A percentile compares a stretch with the other conserved stretches of the same genome.
These are phyloP conservation scores for Boletus insuetus DNA, from an alignment of 768 basidiomycete species.

Conservation along the genomic window DNA sequence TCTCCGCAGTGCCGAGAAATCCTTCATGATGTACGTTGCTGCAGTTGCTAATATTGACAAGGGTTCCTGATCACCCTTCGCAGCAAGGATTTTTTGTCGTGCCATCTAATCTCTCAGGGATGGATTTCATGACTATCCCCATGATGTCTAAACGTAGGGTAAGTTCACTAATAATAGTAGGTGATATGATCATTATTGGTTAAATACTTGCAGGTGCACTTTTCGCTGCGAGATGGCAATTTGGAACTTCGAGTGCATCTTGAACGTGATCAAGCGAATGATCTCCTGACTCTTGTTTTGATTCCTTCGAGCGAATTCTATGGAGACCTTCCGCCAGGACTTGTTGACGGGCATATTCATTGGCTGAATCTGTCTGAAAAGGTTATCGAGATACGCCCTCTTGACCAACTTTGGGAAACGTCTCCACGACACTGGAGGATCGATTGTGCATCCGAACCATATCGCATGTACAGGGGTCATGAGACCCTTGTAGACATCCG, in stretches of 20 bases:
- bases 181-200: not conserved
- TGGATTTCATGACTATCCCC: not conserved
- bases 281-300: constrained; percentile 7
- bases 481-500: constrained; percentile 18
- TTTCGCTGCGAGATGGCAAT: constrained; percentile 1
- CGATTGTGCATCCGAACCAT: not conserved
- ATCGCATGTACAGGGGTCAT: not conserved
- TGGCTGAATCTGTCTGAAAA: constrained; percentile 20
- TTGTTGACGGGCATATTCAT: constrained; percentile 14
- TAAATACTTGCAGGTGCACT: constrained; percentile 14
- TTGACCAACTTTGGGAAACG: constrained; percentile 13
- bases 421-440: constrained; percentile 22
- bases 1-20: not conserved
- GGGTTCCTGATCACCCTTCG: not conserved
- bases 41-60: not conserved
- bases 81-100: not conserved
- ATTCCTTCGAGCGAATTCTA: constrained; percentile 13
- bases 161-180: not conserved
- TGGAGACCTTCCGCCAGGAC: constrained; percentile 18
- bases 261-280: not conserved
- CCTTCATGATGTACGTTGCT: not conserved
- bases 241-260: constrained; percentile 9
- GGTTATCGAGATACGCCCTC: constrained; percentile 23
- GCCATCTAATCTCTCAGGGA: not conserved
- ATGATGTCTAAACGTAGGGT: constrained; percentile 3